Conservation (phyloP, 2,329 filamentous ascomycete genomes). For the Ambrosiella cleistominuta region DNA sequence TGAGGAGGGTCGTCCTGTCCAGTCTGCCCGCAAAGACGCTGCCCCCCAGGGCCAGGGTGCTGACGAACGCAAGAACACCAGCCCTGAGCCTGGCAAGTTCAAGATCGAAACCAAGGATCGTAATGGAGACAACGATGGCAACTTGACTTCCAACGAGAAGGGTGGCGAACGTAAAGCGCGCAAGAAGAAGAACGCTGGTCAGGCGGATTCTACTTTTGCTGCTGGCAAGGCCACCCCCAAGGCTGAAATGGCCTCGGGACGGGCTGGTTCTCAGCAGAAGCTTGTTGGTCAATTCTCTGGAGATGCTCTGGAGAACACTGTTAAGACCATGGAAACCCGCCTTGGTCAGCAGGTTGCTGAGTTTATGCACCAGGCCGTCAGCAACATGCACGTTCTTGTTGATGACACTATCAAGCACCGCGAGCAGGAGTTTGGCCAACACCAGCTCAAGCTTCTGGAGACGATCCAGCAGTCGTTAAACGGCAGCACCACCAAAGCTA, state of each 20-base stretch:
- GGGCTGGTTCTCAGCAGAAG: slow-evolving; percentile 12
- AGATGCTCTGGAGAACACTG: slow-evolving; percentile 36
- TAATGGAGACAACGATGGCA: slow-evolving; percentile 5
- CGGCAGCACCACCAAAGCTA: slow-evolving; percentile 49
- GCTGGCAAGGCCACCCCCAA: slow-evolving; percentile 13
- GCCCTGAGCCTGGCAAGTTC: slow-evolving; percentile 20
- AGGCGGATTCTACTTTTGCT: slow-evolving; percentile 27
- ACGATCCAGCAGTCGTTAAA: slow-evolving; percentile 43
- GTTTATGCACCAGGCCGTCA: slow-evolving; percentile 37
- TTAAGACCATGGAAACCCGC: slow-evolving; percentile 34
- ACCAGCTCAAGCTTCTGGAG: slow-evolving; percentile 36
- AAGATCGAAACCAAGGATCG: slow-evolving; percentile 21
- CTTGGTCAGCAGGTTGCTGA: slow-evolving; percentile 32
- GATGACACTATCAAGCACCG: slow-evolving; percentile 44
- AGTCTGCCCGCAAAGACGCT: slow-evolving; percentile 23
- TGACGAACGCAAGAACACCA: background rate
- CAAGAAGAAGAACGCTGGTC: slow-evolving; percentile 46
- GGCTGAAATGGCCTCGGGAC: background rate
- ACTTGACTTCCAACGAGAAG: slow-evolving; percentile 30
- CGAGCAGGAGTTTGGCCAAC: slow-evolving; percentile 33
- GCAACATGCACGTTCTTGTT: slow-evolving; percentile 43
- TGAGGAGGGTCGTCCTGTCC: slow-evolving; percentile 24
- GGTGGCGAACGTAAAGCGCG: slow-evolving; percentile 38
- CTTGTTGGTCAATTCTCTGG: slow-evolving; percentile 19
- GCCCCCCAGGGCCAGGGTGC: slow-evolving; percentile 15